Base-by-base conservation (phyloP, 2,329 filamentous ascomycete species). In the Epichloe bromicola region DNA sequence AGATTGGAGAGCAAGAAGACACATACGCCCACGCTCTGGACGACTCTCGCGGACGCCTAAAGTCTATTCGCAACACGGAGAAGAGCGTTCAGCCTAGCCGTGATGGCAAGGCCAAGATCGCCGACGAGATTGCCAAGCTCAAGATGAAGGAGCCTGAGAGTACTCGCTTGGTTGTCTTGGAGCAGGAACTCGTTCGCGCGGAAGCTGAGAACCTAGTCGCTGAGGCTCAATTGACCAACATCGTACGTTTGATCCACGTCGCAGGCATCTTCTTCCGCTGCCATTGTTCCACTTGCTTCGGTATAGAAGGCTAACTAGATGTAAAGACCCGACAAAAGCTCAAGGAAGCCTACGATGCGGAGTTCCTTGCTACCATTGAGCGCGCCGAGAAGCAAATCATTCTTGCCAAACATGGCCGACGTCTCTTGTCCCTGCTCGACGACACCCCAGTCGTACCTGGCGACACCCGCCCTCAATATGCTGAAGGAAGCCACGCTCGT, bases 331-430 rank as follows among this genome's bases (percentile, higher is more conserved):
- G 93, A 52, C 86, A 93, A 69, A 97, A 96, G 71, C 77, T 98
- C 70, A 96, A 95, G 71, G 88, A 96, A 69, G 88, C 93, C 23
- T 97, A 91, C 64, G 87, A 90, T 58, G 69, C 86, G 54, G 89
- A 97, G 65, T 87, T 95, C 57, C 80, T 86, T 15, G 89, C 90
- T 53, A 87, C 89, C 19, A 95, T 98, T 60, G 93, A 98, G 74
- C 86, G 91, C 34, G 89, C 89, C 23, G 93, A 97, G 74, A 97
- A 97, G 73, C 93, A 98, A 66, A 86, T 91, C 60, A 87, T 98
- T 54, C 79, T 98, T 15, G 91, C 93, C 52, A 87, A 86, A 61
- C 90, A 97, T 65, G 91, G 89, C 19, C 85, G 88, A 50, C 83
- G 88, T 42, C 78, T 98, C 37, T 68, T 98, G 51, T 82, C 85